Percentiles rank a stretch among this genome's conserved stretches.
These are phyloP conservation scores for Niveomyces coronatus DNA, from an alignment of 2,329 filamentous ascomycete species.

Conservation along the genomic window DNA sequence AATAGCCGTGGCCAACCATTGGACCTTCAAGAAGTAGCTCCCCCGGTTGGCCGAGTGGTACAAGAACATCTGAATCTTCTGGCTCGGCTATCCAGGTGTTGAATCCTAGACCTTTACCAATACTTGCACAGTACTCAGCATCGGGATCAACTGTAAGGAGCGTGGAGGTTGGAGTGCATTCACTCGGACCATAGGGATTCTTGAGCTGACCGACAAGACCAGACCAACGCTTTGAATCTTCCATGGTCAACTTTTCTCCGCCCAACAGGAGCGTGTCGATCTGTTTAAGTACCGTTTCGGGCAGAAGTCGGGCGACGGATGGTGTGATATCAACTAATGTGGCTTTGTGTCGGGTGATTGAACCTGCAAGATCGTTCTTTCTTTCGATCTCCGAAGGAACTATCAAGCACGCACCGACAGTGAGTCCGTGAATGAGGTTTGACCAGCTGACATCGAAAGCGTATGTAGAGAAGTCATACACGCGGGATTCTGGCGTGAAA, in stretches of 20 bases:
- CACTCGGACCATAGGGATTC: background rate
- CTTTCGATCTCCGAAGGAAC: slow-evolving; percentile 7
- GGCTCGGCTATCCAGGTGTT: slow-evolving; percentile 22
- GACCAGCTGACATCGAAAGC: slow-evolving; percentile 3
- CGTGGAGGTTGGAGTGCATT: background rate
- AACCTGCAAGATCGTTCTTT: background rate
- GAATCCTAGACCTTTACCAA: slow-evolving; percentile 6
- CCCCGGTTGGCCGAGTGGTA: slow-evolving; percentile 22
- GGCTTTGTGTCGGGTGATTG: slow-evolving; percentile 6
- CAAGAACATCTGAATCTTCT: slow-evolving; percentile 17
- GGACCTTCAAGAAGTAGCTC: slow-evolving; percentile 32
- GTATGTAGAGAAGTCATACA: slow-evolving; percentile 8
- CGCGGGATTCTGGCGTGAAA: background rate
- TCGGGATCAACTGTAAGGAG: background rate
- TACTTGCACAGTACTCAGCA: background rate
- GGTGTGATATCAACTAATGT: slow-evolving; percentile 5
- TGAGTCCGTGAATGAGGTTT: background rate
- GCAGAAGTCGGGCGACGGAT: background rate
- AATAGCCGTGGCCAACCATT: slow-evolving; percentile 37
- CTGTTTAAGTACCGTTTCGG: background rate
- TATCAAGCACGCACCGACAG: slow-evolving; percentile 3
- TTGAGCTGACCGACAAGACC: background rate
- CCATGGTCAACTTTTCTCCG: background rate
- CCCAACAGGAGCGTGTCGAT: background rate
- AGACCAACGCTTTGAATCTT: background rate